Conservation (phyloP, 1,284 basidiomycete species). For the Uromyces viciae-fabae region DNA sequence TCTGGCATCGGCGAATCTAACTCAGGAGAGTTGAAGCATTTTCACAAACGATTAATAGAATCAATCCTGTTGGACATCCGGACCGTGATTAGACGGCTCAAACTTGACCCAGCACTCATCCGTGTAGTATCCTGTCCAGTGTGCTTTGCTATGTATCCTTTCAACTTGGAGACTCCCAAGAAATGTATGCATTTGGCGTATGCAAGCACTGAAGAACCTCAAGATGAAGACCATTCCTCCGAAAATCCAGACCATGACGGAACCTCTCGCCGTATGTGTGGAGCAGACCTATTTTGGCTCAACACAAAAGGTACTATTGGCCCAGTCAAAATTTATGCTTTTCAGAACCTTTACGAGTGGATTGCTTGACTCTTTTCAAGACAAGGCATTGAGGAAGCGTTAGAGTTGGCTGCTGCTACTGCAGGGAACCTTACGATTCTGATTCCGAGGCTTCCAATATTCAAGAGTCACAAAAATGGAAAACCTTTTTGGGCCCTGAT, state of each 20-base stretch:
- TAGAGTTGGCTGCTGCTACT: not conserved
- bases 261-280: not conserved
- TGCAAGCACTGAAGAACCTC: not conserved
- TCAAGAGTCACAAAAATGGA: constrained; percentile 14
- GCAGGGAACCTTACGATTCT: not conserved
- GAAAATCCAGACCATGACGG: not conserved
- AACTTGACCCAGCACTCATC: not conserved
- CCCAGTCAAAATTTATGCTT: not conserved
- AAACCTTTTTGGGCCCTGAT: not conserved
- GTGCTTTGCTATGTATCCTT: constrained; percentile 9
- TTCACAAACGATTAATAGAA: not conserved
- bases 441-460: not conserved
- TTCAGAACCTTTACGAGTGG: constrained; percentile 16
- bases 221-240: not conserved
- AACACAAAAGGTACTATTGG: not conserved
- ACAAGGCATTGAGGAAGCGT: not conserved
- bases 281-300: not conserved
- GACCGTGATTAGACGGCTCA: not conserved
- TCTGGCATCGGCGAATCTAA: not conserved
- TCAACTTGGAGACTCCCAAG: not conserved
- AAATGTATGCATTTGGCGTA: not conserved
- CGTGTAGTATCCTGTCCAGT: not conserved
- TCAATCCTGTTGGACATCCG: not conserved
- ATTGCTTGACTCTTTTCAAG: not conserved
- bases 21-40: constrained; percentile 1